phyloP scores from a whole-genome alignment of 345 rosid genomes.

The Brassica incana region DNA sequence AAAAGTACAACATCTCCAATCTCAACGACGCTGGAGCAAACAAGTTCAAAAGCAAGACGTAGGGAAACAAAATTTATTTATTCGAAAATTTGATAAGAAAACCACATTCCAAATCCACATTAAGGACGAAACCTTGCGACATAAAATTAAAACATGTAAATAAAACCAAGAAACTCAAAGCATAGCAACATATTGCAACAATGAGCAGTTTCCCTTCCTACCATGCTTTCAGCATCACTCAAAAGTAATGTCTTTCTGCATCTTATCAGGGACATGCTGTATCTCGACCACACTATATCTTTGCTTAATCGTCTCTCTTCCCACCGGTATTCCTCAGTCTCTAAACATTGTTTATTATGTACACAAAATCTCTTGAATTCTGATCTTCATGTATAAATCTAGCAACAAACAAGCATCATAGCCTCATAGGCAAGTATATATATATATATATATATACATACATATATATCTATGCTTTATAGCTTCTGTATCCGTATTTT shows the following conservation, averaged over 20 bases:
- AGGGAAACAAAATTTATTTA: background rate
- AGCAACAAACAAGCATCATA: constrained; percentile 15
- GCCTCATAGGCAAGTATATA: constrained; percentile 2
- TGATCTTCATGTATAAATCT: constrained; percentile 24
- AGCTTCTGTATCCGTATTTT: background rate
- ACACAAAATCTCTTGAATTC: background rate
- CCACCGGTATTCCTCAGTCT: constrained; percentile 14
- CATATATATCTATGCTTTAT: background rate
- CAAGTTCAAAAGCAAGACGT: background rate
- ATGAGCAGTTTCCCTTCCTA: background rate
- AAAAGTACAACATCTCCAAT: background rate
- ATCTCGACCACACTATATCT: constrained; percentile 44
- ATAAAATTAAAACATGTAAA: background rate
- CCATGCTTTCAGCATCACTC: background rate
- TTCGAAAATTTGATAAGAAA: background rate
- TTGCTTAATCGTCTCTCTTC: constrained; percentile 41
- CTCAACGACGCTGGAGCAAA: background rate
- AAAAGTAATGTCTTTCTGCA: background rate
- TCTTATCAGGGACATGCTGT: background rate
- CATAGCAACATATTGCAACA: constrained; percentile 1
- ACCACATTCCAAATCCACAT: background rate
- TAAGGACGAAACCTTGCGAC: background rate
- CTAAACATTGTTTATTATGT: constrained; percentile 22
- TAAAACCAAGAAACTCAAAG: constrained; percentile 8
- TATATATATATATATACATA: background rate